Percentiles rank a stretch among this genome's conserved stretches.
These are phyloP conservation scores for Tephrocybe sp. DNA, from an alignment of 768 basidiomycete genomes.

Conservation along the genomic window DNA sequence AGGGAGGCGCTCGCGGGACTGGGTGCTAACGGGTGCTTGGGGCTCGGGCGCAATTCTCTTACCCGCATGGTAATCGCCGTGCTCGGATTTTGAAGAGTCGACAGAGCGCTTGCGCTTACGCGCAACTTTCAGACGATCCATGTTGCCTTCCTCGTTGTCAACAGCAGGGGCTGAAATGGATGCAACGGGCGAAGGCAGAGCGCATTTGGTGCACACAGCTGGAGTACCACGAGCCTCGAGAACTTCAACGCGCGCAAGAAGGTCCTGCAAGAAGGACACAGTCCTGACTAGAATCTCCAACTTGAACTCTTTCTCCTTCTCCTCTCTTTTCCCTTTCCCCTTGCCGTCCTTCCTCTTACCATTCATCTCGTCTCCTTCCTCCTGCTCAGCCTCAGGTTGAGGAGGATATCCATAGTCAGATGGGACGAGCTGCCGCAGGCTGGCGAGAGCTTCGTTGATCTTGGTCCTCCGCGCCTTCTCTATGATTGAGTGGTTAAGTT, in stretches of 20 bases:
- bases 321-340: slow-evolving; percentile 35
- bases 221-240: slow-evolving; percentile 29
- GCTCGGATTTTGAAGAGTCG: background rate
- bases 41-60: background rate
- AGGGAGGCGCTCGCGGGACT: slow-evolving; percentile 40
- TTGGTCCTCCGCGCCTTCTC: slow-evolving; percentile 93
- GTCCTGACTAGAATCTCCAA: slow-evolving; percentile 86
- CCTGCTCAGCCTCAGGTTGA: slow-evolving; percentile 24
- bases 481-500: slow-evolving; percentile 93
- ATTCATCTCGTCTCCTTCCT: slow-evolving; percentile 32
- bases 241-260: slow-evolving; percentile 52
- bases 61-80: background rate
- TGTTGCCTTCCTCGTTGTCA: slow-evolving; percentile 6
- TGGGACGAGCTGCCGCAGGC: slow-evolving; percentile 78
- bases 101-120: slow-evolving; percentile 2
- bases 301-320: slow-evolving; percentile 87
- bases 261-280: slow-evolving; percentile 73
- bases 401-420: slow-evolving; percentile 39
- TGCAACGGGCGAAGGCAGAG: background rate
- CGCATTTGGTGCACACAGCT: slow-evolving; percentile 26
- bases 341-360: slow-evolving; percentile 33
- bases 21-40: slow-evolving; percentile 10
- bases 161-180: slow-evolving; percentile 7
- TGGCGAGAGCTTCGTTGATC: slow-evolving; percentile 88
- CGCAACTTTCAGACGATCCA: background rate